Percentiles rank a stretch among this genome's conserved stretches.
phyloP scores from a whole-genome alignment of 495 filamentous ascomycete species.

The Pseudevernia furfuracea region DNA sequence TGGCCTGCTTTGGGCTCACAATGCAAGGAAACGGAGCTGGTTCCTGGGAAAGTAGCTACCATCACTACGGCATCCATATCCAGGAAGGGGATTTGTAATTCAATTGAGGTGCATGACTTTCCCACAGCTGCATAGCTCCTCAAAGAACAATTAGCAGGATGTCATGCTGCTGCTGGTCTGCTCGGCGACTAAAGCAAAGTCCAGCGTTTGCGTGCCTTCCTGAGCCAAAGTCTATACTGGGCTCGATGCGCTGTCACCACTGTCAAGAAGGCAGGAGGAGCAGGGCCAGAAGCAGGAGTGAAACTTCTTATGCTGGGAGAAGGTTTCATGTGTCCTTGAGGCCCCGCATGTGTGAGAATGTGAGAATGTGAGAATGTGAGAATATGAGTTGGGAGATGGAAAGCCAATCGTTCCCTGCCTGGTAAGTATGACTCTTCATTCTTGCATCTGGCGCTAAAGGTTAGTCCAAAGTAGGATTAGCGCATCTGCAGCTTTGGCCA shows the following conservation, averaged over 20 bases:
- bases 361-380: too few species aligned
- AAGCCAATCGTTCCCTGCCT: conserved; percentile 8
- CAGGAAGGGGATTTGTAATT: background rate
- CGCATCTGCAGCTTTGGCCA: conserved; percentile 3
- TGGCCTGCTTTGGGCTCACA: background rate
- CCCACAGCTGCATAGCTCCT: background rate
- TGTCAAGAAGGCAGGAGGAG: background rate
- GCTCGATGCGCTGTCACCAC: background rate
- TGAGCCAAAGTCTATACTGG: background rate
- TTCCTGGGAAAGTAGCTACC: background rate
- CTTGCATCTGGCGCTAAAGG: conserved; percentile 14
- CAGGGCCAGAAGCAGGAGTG: background rate
- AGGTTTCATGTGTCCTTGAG: background rate
- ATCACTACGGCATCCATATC: background rate
- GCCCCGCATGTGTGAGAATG: too few species aligned
- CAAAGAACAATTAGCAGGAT: background rate
- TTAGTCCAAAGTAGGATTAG: conserved; percentile 4
- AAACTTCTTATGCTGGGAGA: background rate
- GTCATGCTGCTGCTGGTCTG: background rate
- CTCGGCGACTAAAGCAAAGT: background rate
- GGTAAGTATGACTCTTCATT: conserved; percentile 10
- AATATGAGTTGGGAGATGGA: background rate
- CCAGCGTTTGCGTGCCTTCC: background rate
- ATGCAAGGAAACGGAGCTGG: too few species aligned
- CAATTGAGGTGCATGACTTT: background rate